Percentiles rank a stretch among this genome's conserved stretches.
phyloP scores from a whole-genome alignment of 2,329 filamentous ascomycete species.

The Periconia digitata region DNA sequence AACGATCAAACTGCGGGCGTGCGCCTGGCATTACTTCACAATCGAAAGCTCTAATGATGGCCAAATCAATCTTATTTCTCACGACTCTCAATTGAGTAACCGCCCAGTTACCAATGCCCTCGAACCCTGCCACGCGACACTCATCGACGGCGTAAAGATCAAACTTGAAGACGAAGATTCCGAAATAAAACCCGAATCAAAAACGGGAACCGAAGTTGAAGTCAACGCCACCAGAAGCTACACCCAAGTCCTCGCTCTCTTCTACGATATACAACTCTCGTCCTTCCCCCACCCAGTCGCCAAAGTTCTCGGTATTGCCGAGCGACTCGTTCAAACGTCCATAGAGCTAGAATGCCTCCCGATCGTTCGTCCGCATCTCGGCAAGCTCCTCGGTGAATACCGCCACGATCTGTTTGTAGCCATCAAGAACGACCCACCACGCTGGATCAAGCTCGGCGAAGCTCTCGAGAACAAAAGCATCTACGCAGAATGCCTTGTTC shows the following conservation, averaged over 20 bases:
- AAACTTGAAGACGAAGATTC: slow-evolving; percentile 9
- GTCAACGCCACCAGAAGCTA: slow-evolving; percentile 8
- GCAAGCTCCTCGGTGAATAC: slow-evolving; percentile 21
- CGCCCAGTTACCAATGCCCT: slow-evolving; percentile 1
- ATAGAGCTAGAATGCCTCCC: slow-evolving; percentile 20
- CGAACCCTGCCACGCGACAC: not conserved
- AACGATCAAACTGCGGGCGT: not conserved
- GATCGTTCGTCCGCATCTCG: slow-evolving; percentile 25
- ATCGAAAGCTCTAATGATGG: slow-evolving; percentile 6
- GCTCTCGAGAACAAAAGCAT: slow-evolving; percentile 29
- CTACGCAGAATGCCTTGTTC: slow-evolving; percentile 41
- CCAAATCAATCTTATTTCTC: slow-evolving; percentile 3
- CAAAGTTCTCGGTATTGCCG: slow-evolving; percentile 23
- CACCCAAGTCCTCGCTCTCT: slow-evolving; percentile 26
- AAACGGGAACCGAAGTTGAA: not conserved
- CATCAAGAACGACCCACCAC: slow-evolving; percentile 33
- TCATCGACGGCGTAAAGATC: slow-evolving; percentile 4
- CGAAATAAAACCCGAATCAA: not conserved
- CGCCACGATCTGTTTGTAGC: slow-evolving; percentile 28
- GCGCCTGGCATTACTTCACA: slow-evolving; percentile 7
- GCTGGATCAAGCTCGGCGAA: slow-evolving; percentile 35
- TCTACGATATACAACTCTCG: slow-evolving; percentile 23
- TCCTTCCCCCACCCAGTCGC: slow-evolving; percentile 19
- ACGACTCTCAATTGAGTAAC: not conserved
- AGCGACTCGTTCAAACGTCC: slow-evolving; percentile 30